Evolutionary conservation across 768 basidiomycete species (phyloP).

Genomic region (Podaxis pistillaris): DNA sequence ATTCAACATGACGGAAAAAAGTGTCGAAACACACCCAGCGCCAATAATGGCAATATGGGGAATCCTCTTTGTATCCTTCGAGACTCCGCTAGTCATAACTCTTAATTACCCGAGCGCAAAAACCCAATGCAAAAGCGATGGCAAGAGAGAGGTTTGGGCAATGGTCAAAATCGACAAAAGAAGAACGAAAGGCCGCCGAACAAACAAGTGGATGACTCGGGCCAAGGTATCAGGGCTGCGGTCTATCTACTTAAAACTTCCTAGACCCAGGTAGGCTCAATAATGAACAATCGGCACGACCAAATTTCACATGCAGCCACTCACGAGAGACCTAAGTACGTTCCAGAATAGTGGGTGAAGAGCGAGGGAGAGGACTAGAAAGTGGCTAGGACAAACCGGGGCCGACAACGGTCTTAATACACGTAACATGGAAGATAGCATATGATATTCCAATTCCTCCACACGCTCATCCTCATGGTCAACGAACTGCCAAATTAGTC

Average conservation of each 20-base stretch:
- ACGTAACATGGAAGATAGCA: neutral
- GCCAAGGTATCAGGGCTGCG: neutral
- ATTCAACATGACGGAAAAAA: neutral
- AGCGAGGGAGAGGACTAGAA: neutral
- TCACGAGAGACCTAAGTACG: neutral
- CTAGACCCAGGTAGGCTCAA: neutral
- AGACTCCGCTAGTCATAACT: constrained; percentile 18
- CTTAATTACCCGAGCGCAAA: neutral
- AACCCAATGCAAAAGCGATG: neutral
- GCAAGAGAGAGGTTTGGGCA: neutral
- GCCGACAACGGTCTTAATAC: neutral
- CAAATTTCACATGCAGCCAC: neutral
- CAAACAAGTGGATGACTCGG: neutral
- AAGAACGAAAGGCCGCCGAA: neutral
- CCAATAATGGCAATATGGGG: constrained; percentile 48
- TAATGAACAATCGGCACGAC: neutral
- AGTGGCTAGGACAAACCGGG: neutral
- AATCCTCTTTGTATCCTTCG: constrained; percentile 20
- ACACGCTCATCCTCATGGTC: neutral
- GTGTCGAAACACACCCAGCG: constrained; percentile 38
- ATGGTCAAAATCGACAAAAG: neutral
- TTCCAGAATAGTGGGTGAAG: neutral
- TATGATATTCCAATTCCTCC: neutral
- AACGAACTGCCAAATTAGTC: neutral
- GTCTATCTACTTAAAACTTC: neutral